phyloP scores from a whole-genome alignment of 371 early-diverging fungal genomes.

The Mortierella sp. region DNA sequence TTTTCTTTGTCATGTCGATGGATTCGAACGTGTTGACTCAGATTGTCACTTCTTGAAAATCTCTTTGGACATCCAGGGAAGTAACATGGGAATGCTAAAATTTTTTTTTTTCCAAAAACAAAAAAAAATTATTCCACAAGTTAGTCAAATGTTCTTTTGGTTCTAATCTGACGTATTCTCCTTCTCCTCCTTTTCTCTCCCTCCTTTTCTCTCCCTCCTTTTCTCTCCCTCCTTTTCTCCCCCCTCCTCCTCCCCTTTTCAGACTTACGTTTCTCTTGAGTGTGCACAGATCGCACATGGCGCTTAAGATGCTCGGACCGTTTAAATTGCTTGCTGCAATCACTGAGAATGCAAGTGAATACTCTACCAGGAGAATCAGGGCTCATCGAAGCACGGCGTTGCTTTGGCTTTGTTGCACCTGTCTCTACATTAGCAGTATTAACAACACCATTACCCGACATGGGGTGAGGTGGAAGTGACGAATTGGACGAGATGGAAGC shows the following conservation, averaged over 20 bases:
- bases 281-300: constrained; percentile 76
- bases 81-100: constrained; percentile 60
- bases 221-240: no score
- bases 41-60: constrained; percentile 62
- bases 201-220: no score
- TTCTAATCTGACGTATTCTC: no score
- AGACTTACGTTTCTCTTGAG: constrained; percentile 72
- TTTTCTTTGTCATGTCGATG: constrained; percentile 58
- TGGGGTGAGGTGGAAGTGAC: constrained; percentile 15
- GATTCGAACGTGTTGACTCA: constrained; percentile 61
- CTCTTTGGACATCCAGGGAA: constrained; percentile 58
- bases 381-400: constrained; percentile 42
- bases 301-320: constrained; percentile 76
- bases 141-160: background rate
- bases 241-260: no score
- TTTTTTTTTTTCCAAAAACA: background rate
- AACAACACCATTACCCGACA: background rate
- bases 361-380: constrained; percentile 30
- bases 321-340: constrained; percentile 75
- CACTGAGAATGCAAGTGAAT: constrained; percentile 61
- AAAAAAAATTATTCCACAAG: constrained; percentile 1
- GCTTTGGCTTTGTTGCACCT: constrained; percentile 14
- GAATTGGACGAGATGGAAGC: constrained; percentile 38
- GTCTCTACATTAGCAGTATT: background rate
- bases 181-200: no score